Evolutionary conservation across 345 rosid species (phyloP).

Genomic region (Euphorbia pulcherrima): DNA sequence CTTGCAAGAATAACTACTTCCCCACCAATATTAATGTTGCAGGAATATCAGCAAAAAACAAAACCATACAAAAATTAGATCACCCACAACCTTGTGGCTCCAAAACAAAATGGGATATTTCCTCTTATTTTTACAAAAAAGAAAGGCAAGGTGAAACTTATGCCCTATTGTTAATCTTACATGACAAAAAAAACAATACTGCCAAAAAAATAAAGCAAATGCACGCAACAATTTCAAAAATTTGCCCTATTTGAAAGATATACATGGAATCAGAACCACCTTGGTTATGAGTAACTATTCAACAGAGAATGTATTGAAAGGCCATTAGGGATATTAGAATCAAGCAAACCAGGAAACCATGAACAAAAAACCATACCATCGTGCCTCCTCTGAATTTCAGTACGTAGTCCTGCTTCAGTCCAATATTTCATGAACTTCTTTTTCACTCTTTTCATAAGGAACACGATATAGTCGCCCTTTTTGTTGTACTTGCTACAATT

Average conservation of each 20-base stretch:
- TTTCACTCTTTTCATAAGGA: conserved; percentile 90
- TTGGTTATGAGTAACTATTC: neutral
- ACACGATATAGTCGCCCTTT: conserved; percentile 89
- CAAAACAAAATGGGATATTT: neutral
- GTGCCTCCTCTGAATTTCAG: neutral
- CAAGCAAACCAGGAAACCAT: neutral
- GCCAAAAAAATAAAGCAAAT: neutral
- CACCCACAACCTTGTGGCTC: neutral
- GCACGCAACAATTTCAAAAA: neutral
- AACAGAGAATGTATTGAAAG: neutral
- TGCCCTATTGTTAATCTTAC: neutral
- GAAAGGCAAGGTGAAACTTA: neutral
- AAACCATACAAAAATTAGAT: neutral
- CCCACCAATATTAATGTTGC: too few species aligned
- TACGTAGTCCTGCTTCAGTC: conserved; percentile 53
- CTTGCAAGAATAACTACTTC: too few species aligned
- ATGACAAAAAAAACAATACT: neutral
- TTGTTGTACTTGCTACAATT: conserved; percentile 81
- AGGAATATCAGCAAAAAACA: too few species aligned
- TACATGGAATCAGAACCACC: too few species aligned
- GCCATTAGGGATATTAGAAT: neutral
- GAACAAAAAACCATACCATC: conserved; percentile 9
- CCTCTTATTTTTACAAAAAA: neutral
- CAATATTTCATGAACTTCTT: conserved; percentile 91
- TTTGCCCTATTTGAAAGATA: too few species aligned